These are phyloP conservation scores for Beauveria medogensis DNA, from an alignment of 2,329 filamentous ascomycete genomes.

Conservation along the genomic window DNA sequence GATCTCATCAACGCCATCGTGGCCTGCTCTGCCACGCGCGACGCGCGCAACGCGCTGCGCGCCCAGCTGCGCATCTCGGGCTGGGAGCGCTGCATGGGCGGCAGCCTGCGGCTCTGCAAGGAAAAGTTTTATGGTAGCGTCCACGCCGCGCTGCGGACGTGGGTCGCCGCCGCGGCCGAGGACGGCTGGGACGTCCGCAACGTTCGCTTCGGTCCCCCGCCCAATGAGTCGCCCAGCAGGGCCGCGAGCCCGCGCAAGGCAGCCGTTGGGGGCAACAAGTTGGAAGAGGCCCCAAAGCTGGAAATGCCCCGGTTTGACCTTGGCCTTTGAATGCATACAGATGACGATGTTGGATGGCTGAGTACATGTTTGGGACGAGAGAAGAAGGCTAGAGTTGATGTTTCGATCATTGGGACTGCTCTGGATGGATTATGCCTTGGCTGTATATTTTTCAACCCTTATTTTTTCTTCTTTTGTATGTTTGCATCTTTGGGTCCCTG, in stretches of 20 bases:
- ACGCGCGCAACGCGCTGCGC: conserved; percentile 72
- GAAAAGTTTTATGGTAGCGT: conserved; percentile 95
- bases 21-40: conserved; percentile 62
- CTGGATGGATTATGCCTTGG: not conserved
- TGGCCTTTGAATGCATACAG: conserved; percentile 19
- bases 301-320: conserved; percentile 53
- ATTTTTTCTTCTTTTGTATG: not conserved
- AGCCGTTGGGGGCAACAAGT: conserved; percentile 34
- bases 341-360: conserved; percentile 12
- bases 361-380: not conserved
- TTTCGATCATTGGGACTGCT: conserved; percentile 1
- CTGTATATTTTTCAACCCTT: conserved; percentile 4
- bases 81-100: conserved; percentile 84
- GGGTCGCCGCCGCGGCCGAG: conserved; percentile 78
- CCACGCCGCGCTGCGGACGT: conserved; percentile 80
- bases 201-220: conserved; percentile 64
- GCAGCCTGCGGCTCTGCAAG: conserved; percentile 81
- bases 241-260: conserved; percentile 26
- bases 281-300: conserved; percentile 50
- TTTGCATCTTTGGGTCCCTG: conserved; percentile 7
- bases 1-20: conserved; percentile 89
- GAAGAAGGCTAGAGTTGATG: not conserved
- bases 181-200: conserved; percentile 81
- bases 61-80: conserved; percentile 71
- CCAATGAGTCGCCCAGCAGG: conserved; percentile 22